Base-by-base conservation (phyloP, 176 grass and related monocot species). In the Raddia distichophylla region DNA sequence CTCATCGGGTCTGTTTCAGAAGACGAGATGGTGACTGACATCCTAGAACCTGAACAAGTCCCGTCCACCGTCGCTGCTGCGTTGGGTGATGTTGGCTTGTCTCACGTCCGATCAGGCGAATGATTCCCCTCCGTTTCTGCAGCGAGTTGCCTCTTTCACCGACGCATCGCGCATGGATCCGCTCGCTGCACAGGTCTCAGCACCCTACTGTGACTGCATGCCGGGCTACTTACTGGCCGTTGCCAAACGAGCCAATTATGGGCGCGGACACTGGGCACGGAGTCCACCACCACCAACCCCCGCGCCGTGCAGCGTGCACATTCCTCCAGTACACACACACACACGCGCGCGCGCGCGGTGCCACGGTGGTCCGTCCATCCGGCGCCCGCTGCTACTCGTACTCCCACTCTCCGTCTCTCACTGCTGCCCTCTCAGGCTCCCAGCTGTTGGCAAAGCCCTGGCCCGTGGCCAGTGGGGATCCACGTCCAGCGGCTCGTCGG, bases 381-480 rank as follows among this genome's bases (percentile, higher is more conserved):
- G 33, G 47, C 13, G 40, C 5, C 14, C 22, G 15, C 63, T 65
- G 3, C 22, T 27, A 16, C 54, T 16, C 5, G 10, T 7, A 17
- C 42, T 40, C 37, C 37, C 37, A 5, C 37, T 40, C 37, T 27
- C 27, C 27, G 27, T 27, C 27, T 27, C 27, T 27, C 27, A 27
- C 0, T 27, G 27, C 27, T 27, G 1, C 27, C 27, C 27, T 27
- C 37, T 1, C 37, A 40, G 37, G 1, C 37, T 40, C 37, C 37
- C 57, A 74, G 84, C 60, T 8, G 69, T 79, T 84, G 86, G 79
- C 60, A 74, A 87, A 49, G 16, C n/a, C 67, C 43, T 49, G 16
- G 14, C 57, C 43, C 34, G n/a, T 27, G 0, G 27, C 27, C 27
- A 27, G 27, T 27, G 64, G 79, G 84, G 85, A 71, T 37, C 79